Conservation (phyloP, 2,329 filamentous ascomycete genomes). For the Colletotrichum godetiae region DNA sequence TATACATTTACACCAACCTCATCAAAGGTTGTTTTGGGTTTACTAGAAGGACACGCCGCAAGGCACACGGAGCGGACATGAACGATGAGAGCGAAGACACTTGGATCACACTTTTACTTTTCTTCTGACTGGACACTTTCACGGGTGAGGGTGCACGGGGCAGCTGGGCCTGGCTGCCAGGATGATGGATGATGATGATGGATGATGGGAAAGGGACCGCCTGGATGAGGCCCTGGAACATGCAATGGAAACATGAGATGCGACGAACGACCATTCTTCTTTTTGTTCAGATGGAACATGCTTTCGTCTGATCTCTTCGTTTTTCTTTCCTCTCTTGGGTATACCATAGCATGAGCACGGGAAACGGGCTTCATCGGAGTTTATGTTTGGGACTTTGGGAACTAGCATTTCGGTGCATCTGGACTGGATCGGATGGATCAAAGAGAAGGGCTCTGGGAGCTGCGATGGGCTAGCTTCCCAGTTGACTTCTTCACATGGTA, state of each 20-base stretch:
- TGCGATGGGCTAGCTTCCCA: conserved; percentile 43
- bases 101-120: conserved; percentile 31
- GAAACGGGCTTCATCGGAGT: conserved; percentile 26
- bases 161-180: conserved; percentile 36
- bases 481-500: conserved; percentile 25
- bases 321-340: conserved; percentile 2
- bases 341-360: conserved; percentile 33
- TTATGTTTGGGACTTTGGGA: conserved; percentile 22
- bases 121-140: conserved; percentile 21
- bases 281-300: conserved; percentile 11
- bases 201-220: conserved; percentile 36
- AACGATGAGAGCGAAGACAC: conserved; percentile 36
- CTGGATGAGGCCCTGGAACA: conserved; percentile 33
- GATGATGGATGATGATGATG: conserved; percentile 32
- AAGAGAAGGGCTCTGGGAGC: conserved; percentile 43
- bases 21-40: conserved; percentile 26
- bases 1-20: conserved; percentile 40
- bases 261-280: conserved; percentile 22
- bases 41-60: conserved; percentile 46
- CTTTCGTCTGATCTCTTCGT: neutral
- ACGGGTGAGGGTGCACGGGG: conserved; percentile 5
- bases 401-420: conserved; percentile 36
- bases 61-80: conserved; percentile 45
- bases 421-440: conserved; percentile 38
- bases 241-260: conserved; percentile 29